Conservation (phyloP, 495 filamentous ascomycete species). For the Trichoderma reesei region DNA sequence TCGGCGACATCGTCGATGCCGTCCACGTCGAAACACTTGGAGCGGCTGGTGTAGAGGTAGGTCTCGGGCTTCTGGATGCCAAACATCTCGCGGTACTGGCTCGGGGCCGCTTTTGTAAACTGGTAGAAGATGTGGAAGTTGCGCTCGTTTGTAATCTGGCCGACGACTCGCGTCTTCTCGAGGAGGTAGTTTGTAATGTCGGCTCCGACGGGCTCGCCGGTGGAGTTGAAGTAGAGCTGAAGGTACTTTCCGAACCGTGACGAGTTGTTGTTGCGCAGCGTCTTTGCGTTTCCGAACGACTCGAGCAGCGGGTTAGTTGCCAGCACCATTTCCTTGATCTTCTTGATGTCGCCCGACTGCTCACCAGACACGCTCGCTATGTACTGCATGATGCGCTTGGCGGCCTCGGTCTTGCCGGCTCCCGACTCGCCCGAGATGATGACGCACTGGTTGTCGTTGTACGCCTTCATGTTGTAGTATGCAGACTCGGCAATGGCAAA, state of each 20-base stretch:
- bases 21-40: slow-evolving; percentile 86
- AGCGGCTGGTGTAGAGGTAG: slow-evolving; percentile 89
- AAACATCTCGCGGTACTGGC: slow-evolving; percentile 73
- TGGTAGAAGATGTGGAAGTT: slow-evolving; percentile 99
- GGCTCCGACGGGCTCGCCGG: slow-evolving; percentile 89
- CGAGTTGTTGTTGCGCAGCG: slow-evolving; percentile 96
- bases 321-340: slow-evolving; percentile 97
- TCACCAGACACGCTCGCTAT: slow-evolving; percentile 94
- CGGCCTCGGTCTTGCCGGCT: slow-evolving; percentile 98
- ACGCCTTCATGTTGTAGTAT: slow-evolving; percentile 99
- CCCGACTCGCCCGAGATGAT: slow-evolving; percentile 99
- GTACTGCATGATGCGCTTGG: slow-evolving; percentile 99
- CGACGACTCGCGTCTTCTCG: slow-evolving; percentile 91
- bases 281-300: slow-evolving; percentile 98
- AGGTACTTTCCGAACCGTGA: slow-evolving; percentile 97
- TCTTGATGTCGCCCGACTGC: slow-evolving; percentile 81
- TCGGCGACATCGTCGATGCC: slow-evolving; percentile 89
- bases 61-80: slow-evolving; percentile 86
- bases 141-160: slow-evolving; percentile 89
- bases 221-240: slow-evolving; percentile 90
- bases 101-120: slow-evolving; percentile 86
- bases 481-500: slow-evolving; percentile 94
- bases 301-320: slow-evolving; percentile 96
- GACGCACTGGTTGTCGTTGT: slow-evolving; percentile 98
- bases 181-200: slow-evolving; percentile 97